phyloP scores from a whole-genome alignment of 164 flowering plant species.

The Malania oleifera region DNA sequence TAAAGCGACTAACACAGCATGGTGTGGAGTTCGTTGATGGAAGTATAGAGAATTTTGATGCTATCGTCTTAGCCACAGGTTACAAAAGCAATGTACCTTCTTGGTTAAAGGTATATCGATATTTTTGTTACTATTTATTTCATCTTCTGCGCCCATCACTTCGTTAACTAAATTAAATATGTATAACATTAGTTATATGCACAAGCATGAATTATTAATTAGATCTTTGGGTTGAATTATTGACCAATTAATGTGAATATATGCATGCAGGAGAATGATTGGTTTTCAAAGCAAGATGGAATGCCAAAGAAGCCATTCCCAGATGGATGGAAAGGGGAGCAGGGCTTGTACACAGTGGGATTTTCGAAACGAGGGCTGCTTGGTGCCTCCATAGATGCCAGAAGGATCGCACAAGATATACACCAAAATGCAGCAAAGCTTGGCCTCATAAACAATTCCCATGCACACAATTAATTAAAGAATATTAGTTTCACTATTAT shows the following conservation, averaged over 20 bases:
- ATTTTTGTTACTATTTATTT: background rate
- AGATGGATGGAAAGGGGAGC: constrained; percentile 62
- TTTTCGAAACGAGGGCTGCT: constrained; percentile 62
- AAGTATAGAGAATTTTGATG: constrained; percentile 54
- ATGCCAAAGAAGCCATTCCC: constrained; percentile 48
- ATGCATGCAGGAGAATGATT: constrained; percentile 33
- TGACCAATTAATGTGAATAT: background rate
- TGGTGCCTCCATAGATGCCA: constrained; percentile 63
- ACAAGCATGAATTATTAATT: no score
- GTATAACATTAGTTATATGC: no score
- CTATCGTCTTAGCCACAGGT: constrained; percentile 78
- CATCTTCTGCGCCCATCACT: background rate
- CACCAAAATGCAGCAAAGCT: constrained; percentile 29
- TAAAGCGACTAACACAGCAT: constrained; percentile 37
- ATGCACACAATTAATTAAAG: background rate
- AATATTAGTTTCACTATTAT: no score
- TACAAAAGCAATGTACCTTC: constrained; percentile 77
- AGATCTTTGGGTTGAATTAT: no score
- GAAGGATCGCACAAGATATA: constrained; percentile 54
- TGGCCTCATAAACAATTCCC: constrained; percentile 19
- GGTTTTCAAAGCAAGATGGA: constrained; percentile 56
- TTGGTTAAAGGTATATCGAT: constrained; percentile 67
- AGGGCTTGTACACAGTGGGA: constrained; percentile 63
- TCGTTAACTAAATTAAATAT: no score
- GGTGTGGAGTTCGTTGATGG: constrained; percentile 65